These are phyloP conservation scores for Laetiporus sulphureus DNA, from an alignment of 1,284 basidiomycete species.

Conservation along the genomic window DNA sequence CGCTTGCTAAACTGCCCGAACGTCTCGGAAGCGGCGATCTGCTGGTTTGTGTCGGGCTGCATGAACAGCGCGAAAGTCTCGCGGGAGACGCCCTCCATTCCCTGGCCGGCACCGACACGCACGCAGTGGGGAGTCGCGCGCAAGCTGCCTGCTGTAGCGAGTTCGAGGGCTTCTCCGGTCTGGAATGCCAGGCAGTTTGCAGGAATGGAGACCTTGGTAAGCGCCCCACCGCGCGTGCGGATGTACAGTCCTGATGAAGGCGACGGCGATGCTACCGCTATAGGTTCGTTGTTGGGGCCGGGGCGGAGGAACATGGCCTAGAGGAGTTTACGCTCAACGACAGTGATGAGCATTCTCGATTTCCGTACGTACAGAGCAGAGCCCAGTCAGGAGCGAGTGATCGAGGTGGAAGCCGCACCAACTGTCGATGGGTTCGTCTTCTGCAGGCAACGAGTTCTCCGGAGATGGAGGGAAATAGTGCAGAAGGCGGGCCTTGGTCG, in stretches of 20 bases:
- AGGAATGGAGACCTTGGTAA: slow-evolving; percentile 82
- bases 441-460: slow-evolving; percentile 28
- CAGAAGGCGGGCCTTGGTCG: slow-evolving; percentile 79
- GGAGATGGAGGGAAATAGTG: slow-evolving; percentile 81
- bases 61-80: slow-evolving; percentile 90
- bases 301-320: slow-evolving; percentile 76
- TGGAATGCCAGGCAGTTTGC: slow-evolving; percentile 82
- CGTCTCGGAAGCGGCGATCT: slow-evolving; percentile 61
- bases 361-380: slow-evolving; percentile 61
- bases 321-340: slow-evolving; percentile 20
- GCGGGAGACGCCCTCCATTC: slow-evolving; percentile 53
- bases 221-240: slow-evolving; percentile 66
- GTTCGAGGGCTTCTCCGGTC: slow-evolving; percentile 86
- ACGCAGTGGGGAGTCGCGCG: slow-evolving; percentile 91
- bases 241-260: slow-evolving; percentile 83
- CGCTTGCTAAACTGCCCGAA: slow-evolving; percentile 88
- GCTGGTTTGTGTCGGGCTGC: slow-evolving; percentile 81
- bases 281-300: slow-evolving; percentile 33
- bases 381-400: slow-evolving; percentile 83
- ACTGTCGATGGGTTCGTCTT: slow-evolving; percentile 67
- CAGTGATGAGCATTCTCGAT: not conserved
- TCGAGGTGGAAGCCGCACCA: slow-evolving; percentile 84
- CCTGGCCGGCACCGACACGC: slow-evolving; percentile 47
- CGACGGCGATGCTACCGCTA: slow-evolving; percentile 59
- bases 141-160: slow-evolving; percentile 72